These are phyloP conservation scores for Solanum lycopersicoides DNA, from an alignment of 257 asterid genomes.

Conservation along the genomic window DNA sequence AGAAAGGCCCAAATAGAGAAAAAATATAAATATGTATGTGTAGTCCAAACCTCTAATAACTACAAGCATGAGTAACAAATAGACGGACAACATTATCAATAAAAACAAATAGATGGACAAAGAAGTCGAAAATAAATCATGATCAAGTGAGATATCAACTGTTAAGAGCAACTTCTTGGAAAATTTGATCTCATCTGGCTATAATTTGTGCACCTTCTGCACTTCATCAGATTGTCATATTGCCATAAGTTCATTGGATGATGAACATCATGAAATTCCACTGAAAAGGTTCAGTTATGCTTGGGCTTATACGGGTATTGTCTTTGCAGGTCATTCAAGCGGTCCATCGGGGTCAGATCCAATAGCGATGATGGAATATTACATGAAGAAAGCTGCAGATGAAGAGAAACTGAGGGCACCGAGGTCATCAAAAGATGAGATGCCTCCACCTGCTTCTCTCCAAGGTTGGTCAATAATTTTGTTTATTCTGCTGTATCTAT, in stretches of 20 bases:
- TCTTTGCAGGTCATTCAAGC: slow-evolving; percentile 41
- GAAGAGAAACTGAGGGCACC: slow-evolving; percentile 69
- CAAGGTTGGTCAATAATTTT: slow-evolving; percentile 33
- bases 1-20: neutral
- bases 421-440: slow-evolving; percentile 77
- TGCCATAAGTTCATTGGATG: neutral
- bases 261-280: neutral
- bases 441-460: slow-evolving; percentile 92
- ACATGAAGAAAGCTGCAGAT: slow-evolving; percentile 84
- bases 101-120: neutral
- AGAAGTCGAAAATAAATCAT: neutral
- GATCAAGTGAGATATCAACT: neutral
- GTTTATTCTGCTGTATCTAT: neutral
- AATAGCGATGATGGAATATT: slow-evolving; percentile 91
- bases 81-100: neutral
- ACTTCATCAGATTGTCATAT: neutral
- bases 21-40: neutral
- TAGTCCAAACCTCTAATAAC: neutral
- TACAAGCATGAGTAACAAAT: neutral
- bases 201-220: neutral
- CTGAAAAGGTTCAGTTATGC: neutral
- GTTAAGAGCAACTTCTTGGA: neutral
- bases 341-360: slow-evolving; percentile 56
- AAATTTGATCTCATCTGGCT: neutral
- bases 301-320: neutral